These are phyloP conservation scores for Saccharomycopsis sp. DNA, from an alignment of 805 yeast species.

Conservation along the genomic window DNA sequence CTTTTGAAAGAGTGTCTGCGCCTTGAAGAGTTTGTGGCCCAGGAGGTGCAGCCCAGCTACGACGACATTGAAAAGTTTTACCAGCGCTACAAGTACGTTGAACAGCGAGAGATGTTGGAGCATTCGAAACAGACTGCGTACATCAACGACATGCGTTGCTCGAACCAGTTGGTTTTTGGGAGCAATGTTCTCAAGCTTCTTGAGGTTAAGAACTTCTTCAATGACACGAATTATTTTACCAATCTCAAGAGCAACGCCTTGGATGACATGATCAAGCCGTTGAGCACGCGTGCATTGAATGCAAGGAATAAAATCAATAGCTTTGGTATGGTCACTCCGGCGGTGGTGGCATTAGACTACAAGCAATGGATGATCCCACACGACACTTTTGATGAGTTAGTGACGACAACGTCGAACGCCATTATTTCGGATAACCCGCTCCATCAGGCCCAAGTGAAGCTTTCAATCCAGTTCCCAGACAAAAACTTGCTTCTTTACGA, in stretches of 20 bases:
- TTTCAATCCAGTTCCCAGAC: slow-evolving; percentile 94
- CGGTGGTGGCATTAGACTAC: slow-evolving; percentile 70
- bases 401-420: slow-evolving; percentile 27
- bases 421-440: slow-evolving; percentile 40
- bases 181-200: slow-evolving; percentile 41
- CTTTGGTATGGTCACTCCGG: slow-evolving; percentile 81
- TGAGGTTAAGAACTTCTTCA: slow-evolving; percentile 28
- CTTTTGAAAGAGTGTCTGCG: slow-evolving; percentile 37
- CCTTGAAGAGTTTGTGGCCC: slow-evolving; percentile 33
- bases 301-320: slow-evolving; percentile 53
- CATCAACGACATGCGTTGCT: slow-evolving; percentile 58
- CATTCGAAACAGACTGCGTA: slow-evolving; percentile 48
- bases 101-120: slow-evolving; percentile 44
- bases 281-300: slow-evolving; percentile 31
- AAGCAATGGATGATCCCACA: slow-evolving; percentile 43
- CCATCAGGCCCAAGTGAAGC: slow-evolving; percentile 75
- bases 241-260: slow-evolving; percentile 21
- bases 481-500: slow-evolving; percentile 86
- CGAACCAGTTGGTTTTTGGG: slow-evolving; percentile 61
- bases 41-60: slow-evolving; percentile 26
- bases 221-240: slow-evolving; percentile 10
- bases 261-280: slow-evolving; percentile 33
- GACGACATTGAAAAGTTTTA: slow-evolving; percentile 50
- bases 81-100: slow-evolving; percentile 42
- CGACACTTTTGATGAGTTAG: too few relatives aligned